Conservation (phyloP, 2,329 filamentous ascomycete genomes). For the Fusarium bactridioides region DNA sequence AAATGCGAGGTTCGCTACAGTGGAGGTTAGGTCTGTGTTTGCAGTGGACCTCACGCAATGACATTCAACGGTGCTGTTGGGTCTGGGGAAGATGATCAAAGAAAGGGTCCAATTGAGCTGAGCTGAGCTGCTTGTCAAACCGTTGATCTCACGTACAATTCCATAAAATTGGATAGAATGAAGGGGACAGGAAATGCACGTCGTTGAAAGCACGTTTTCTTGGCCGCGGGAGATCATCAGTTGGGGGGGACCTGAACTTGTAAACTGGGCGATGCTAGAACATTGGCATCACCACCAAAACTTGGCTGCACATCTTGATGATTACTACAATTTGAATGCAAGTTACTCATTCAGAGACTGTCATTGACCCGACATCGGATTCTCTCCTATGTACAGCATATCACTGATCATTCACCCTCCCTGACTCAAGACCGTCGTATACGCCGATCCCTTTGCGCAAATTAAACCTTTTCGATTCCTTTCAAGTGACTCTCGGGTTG, state of each 20-base stretch:
- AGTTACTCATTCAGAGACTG: not conserved
- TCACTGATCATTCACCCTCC: not conserved
- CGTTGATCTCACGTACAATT: not conserved
- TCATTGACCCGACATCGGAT: not conserved
- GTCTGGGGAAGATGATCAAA: not conserved
- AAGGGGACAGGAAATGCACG: not conserved
- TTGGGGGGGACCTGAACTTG: not conserved
- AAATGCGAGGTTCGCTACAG: not conserved
- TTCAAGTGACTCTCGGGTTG: not conserved
- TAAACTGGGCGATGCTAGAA: conserved; percentile 21
- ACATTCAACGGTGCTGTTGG: not conserved
- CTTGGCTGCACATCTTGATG: not conserved
- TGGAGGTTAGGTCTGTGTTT: not conserved
- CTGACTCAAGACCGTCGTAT: not conserved
- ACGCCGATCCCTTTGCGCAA: not conserved
- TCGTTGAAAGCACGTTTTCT: conserved; percentile 9
- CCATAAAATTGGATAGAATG: not conserved
- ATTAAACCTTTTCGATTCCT: not conserved
- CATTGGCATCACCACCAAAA: not conserved
- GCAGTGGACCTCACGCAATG: not conserved
- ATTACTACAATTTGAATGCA: not conserved
- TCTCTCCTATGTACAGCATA: not conserved
- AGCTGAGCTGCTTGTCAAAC: not conserved
- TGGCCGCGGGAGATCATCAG: conserved; percentile 29
- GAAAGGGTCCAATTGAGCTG: not conserved